A percentile compares a stretch with the other conserved stretches of the same genome.
Conservation (phyloP, 1,284 basidiomycete species). For the Sanghuangporus sanghuang region DNA sequence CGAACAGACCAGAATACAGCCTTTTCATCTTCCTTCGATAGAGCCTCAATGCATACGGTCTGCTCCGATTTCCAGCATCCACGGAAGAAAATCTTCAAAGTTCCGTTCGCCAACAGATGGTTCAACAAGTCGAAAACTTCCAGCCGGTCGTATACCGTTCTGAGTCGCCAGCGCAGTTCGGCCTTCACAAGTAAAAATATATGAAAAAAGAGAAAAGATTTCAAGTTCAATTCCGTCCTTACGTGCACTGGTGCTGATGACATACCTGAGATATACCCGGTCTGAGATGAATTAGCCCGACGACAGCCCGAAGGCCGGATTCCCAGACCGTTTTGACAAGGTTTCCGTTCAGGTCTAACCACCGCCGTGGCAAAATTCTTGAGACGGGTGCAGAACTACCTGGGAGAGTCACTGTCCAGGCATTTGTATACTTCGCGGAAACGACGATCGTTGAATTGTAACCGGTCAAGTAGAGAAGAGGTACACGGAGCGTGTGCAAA, state of each 20-base stretch:
- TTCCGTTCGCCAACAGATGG: slow-evolving; percentile 47
- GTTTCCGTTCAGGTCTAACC: slow-evolving; percentile 68
- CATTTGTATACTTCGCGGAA: slow-evolving; percentile 38
- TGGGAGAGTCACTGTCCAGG: slow-evolving; percentile 59
- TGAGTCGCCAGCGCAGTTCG: slow-evolving; percentile 62
- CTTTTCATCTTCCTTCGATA: slow-evolving; percentile 48
- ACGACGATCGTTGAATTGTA: slow-evolving; percentile 50
- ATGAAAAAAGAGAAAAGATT: slow-evolving; percentile 11
- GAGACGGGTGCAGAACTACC: slow-evolving; percentile 30
- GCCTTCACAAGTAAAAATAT: slow-evolving; percentile 36
- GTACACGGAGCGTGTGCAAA: slow-evolving; percentile 40
- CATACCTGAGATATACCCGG: slow-evolving; percentile 74
- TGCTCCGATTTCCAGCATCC: slow-evolving; percentile 2
- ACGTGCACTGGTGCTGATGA: background rate
- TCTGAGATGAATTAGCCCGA: slow-evolving; percentile 57
- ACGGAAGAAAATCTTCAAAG: slow-evolving; percentile 28
- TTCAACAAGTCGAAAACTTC: slow-evolving; percentile 65
- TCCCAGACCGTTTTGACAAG: slow-evolving; percentile 63
- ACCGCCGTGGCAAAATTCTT: slow-evolving; percentile 61
- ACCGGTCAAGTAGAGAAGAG: slow-evolving; percentile 65
- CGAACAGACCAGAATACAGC: slow-evolving; percentile 40
- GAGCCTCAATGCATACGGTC: slow-evolving; percentile 20
- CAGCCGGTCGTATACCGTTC: slow-evolving; percentile 66
- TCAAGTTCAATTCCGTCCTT: background rate
- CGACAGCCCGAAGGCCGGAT: slow-evolving; percentile 60